These are phyloP conservation scores for Malassezia arunalokei DNA, from an alignment of 1,284 basidiomycete genomes.

Conservation along the genomic window DNA sequence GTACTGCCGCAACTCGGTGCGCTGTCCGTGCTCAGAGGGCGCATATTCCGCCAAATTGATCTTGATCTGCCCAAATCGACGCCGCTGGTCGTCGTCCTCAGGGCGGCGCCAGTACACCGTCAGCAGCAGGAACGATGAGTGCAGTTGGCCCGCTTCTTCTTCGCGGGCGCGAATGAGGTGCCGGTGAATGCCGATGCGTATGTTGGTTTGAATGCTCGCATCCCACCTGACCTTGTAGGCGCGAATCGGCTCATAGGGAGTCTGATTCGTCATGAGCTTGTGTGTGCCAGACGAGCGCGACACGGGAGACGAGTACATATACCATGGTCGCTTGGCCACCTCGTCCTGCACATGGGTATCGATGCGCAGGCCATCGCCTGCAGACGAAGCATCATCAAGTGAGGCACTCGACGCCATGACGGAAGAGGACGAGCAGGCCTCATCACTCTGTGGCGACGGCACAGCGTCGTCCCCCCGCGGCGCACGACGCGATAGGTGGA, in stretches of 20 bases:
- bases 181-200: conserved; percentile 33
- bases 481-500: background rate
- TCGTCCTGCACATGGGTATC: background rate
- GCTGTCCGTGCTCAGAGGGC: conserved; percentile 21
- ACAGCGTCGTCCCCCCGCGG: background rate
- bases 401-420: background rate
- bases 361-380: background rate
- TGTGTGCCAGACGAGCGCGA: background rate
- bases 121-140: background rate
- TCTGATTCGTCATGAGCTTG: background rate
- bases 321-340: background rate
- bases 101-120: conserved; percentile 3
- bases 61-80: conserved; percentile 55
- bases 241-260: conserved; percentile 14
- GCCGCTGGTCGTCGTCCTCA: background rate
- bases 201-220: conserved; percentile 23
- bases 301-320: background rate
- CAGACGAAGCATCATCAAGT: background rate
- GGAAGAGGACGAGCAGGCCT: background rate
- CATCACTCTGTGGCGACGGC: background rate
- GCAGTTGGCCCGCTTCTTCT: conserved; percentile 1
- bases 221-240: conserved; percentile 33
- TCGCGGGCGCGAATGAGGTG: conserved; percentile 1
- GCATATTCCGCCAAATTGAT: conserved; percentile 68
- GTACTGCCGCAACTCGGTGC: conserved; percentile 56